Conservation (phyloP, 495 filamentous ascomycete species). For the Aspergillus affinis region DNA sequence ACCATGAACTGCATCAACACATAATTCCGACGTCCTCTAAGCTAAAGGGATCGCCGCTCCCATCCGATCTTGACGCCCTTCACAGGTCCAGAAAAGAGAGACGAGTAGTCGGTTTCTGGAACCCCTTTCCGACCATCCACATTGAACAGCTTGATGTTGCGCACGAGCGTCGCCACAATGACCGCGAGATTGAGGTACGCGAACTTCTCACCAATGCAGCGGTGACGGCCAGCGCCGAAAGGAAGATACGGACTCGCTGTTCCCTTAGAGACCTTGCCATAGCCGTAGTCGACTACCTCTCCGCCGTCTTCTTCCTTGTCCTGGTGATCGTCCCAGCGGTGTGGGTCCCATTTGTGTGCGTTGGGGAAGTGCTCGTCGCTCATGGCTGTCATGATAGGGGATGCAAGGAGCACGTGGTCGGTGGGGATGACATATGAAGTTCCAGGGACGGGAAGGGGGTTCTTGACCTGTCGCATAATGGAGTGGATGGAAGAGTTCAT, state of each 20-base stretch:
- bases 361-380: slow-evolving; percentile 77
- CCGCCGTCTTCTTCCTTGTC: slow-evolving; percentile 55
- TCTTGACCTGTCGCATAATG: slow-evolving; percentile 81
- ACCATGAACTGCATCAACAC: neutral
- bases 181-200: slow-evolving; percentile 88
- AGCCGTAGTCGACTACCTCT: slow-evolving; percentile 84
- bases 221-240: slow-evolving; percentile 89
- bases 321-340: slow-evolving; percentile 71
- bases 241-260: slow-evolving; percentile 85
- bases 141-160: slow-evolving; percentile 73
- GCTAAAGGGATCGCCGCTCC: slow-evolving; percentile 52
- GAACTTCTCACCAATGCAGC: slow-evolving; percentile 97
- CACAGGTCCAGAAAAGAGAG: slow-evolving; percentile 55
- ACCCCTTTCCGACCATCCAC: slow-evolving; percentile 65
- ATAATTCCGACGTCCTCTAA: neutral
- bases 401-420: slow-evolving; percentile 72
- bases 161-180: slow-evolving; percentile 76
- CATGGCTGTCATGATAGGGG: slow-evolving; percentile 73
- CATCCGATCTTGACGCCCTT: slow-evolving; percentile 64
- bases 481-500: slow-evolving; percentile 81
- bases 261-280: slow-evolving; percentile 89
- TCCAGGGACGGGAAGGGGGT: slow-evolving; percentile 72
- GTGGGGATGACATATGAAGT: slow-evolving; percentile 78
- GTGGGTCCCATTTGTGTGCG: slow-evolving; percentile 79
- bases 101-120: slow-evolving; percentile 80